Evolutionary conservation across 495 filamentous ascomycete species (phyloP).

Genomic region (Clohesyomyces aquaticus): DNA sequence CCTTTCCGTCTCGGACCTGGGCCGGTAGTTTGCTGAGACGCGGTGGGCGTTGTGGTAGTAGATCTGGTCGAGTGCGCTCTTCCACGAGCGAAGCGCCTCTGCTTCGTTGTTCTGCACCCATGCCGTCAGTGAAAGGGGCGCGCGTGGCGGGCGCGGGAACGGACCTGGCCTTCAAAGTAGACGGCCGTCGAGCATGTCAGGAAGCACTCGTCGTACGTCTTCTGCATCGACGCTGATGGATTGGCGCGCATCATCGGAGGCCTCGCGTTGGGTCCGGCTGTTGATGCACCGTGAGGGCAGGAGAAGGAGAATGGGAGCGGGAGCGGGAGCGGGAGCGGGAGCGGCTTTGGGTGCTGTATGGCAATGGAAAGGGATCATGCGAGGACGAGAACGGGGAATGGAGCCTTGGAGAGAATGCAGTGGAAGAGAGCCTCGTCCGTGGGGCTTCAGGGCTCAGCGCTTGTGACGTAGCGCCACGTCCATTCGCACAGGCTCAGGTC

Average conservation of each 20-base stretch:
- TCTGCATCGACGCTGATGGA: constrained; percentile 80
- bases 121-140: not conserved
- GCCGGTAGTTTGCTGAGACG: constrained; percentile 67
- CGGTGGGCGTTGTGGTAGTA: constrained; percentile 83
- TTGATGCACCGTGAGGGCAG: not conserved
- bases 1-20: constrained; percentile 85
- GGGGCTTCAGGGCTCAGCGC: constrained; percentile 7
- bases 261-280: not conserved
- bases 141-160: constrained; percentile 20
- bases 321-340: too few species aligned
- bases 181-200: constrained; percentile 91
- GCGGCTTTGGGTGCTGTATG: too few species aligned
- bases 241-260: constrained; percentile 76
- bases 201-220: constrained; percentile 96
- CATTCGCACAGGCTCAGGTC: not conserved
- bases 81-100: constrained; percentile 93
- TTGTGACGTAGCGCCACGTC: constrained; percentile 1
- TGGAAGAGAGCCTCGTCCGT: not conserved
- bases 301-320: not conserved
- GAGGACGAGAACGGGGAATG: too few species aligned
- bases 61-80: constrained; percentile 85
- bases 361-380: too few species aligned
- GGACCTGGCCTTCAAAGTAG: constrained; percentile 89
- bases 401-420: too few species aligned
- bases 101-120: constrained; percentile 77